Evolutionary conservation across 2,329 filamentous ascomycete genomes (phyloP).

Genomic region (Teratosphaeria viscida): DNA sequence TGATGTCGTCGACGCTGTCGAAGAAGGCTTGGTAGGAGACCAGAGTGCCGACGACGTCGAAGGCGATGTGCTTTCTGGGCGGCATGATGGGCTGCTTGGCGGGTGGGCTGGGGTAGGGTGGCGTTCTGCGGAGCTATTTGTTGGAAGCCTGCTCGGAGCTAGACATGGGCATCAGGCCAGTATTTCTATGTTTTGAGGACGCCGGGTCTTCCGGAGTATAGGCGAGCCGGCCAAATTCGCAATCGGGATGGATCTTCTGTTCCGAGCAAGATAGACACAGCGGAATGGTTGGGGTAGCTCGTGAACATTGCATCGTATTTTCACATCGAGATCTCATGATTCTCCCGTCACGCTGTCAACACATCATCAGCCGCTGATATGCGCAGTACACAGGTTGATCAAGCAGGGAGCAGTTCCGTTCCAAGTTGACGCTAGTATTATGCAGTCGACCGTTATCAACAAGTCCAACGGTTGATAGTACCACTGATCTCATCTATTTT

Average conservation of each 20-base stretch:
- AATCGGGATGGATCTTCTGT: not conserved
- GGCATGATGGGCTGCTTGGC: not conserved
- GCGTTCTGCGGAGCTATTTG: not conserved
- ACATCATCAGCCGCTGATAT: too few species aligned
- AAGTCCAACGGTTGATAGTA: not conserved
- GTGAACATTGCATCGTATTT: not conserved
- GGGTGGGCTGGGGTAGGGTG: not conserved
- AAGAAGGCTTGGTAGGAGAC: conserved; percentile 38
- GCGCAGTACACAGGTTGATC: too few species aligned
- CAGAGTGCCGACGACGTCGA: conserved; percentile 42
- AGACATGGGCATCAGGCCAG: not conserved
- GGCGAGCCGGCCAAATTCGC: not conserved
- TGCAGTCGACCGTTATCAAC: too few species aligned
- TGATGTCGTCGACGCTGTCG: conserved; percentile 30
- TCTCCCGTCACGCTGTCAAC: too few species aligned
- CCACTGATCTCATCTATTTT: not conserved
- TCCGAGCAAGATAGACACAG: not conserved
- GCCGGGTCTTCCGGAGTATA: not conserved
- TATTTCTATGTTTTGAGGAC: not conserved
- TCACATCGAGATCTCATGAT: too few species aligned
- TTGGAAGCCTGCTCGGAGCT: not conserved
- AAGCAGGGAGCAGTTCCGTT: too few species aligned
- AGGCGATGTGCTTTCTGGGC: conserved; percentile 20
- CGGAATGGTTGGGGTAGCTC: not conserved
- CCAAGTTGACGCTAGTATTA: too few species aligned